Evolutionary conservation across 2,329 filamentous ascomycete species (phyloP), one percentile per base, ranked within the genome.

Genomic region (Immersiporthe knoxdaviesiana): DNA sequence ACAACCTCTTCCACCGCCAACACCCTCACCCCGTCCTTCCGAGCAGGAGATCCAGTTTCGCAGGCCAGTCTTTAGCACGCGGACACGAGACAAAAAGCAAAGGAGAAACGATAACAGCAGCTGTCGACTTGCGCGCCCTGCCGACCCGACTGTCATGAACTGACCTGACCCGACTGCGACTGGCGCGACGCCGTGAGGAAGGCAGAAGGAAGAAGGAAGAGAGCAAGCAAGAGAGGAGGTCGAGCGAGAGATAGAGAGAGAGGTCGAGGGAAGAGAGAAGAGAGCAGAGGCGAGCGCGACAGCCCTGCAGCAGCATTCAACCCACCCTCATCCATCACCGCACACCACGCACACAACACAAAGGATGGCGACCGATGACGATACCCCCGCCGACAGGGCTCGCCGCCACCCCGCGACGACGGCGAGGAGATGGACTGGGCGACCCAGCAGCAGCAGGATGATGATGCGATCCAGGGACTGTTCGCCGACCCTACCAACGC

Each of bases 381-480:
- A 71, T 18, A 52, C 68, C 60, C 63, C 68, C 68, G 70, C 67
- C 44, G 37, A n/a, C n/a, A 59, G 21, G 44, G 65, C 12, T 67
- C 68, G 62, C 50, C 61, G n/a, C 41, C 32, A 44, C 35, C n/a
- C 21, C 68, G 71, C 59, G 76, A 71, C 58, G 68, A 71, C 59
- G 76, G 71, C 56, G 76, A 78, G 54, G 76, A 78, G n/a, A 77
- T 79, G 37, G 78, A 79, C 27, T 82, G 79, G 79, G 77, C 78
- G 68, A 75, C 76, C 27, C 84, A 86, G 71, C 78, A 85, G 69
- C 82, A 79, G 32, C 80, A 83, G 41, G 85, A 89, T 73, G 83
- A 87, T 32, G 79, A 78, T 64, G 79, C 81, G 66, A 83, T 87
- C 37, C 78, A 82, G 39, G 79, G 77, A 11, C 77, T 85, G 12